A percentile compares a stretch with the other conserved stretches of the same genome.
Conservation (phyloP, 257 asterid genomes). For the Jacaranda copaia region DNA sequence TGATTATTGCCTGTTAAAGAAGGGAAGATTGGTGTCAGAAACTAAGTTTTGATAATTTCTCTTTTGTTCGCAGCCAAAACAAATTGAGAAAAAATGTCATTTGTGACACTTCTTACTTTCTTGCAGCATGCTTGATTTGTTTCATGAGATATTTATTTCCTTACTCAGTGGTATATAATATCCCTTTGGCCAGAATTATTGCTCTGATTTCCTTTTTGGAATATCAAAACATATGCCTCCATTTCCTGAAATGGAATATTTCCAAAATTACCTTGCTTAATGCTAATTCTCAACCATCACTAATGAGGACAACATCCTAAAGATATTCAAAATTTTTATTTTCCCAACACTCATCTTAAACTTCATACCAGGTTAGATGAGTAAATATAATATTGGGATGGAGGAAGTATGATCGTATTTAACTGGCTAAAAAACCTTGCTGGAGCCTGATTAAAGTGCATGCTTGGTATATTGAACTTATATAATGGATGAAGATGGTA, state of each 20-base stretch:
- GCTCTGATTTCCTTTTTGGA: not conserved
- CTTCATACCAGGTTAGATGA: not conserved
- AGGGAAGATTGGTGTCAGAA: not conserved
- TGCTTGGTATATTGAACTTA: conserved; percentile 10
- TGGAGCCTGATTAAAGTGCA: not conserved
- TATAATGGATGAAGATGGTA: not conserved
- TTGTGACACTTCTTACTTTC: not conserved
- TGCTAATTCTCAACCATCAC: not conserved
- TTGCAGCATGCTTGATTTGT: conserved; percentile 9
- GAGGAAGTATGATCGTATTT: conserved; percentile 4
- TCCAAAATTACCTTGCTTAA: not conserved
- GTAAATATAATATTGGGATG: not conserved
- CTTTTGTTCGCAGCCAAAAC: not conserved
- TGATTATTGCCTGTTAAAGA: conserved; percentile 9
- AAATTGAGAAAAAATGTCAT: not conserved
- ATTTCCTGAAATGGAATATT: not conserved
- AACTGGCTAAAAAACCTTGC: conserved; percentile 14
- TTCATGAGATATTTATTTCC: not conserved
- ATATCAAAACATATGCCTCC: not conserved
- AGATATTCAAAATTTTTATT: not conserved
- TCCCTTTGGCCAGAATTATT: not conserved
- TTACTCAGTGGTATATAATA: not conserved
- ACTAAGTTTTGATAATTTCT: not conserved
- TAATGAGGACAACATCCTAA: not conserved
- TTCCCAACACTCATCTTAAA: not conserved